A percentile compares a stretch with the other conserved stretches of the same genome.
These are phyloP conservation scores for Neofusicoccum sp. DNA, from an alignment of 2,329 filamentous ascomycete species.

Conservation along the genomic window DNA sequence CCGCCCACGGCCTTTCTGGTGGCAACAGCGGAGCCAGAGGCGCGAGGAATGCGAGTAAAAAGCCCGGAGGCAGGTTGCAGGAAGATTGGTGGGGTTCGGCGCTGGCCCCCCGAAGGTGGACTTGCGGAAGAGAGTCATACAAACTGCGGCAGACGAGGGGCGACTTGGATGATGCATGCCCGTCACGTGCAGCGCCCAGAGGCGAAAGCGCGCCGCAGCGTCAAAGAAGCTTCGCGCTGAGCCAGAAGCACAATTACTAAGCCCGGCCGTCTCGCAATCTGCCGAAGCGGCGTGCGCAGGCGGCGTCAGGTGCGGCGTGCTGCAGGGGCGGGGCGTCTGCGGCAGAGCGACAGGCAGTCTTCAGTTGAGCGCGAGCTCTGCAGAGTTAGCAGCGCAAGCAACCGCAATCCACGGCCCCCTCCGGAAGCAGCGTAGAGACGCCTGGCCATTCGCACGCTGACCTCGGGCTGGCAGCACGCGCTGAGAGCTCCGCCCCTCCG, in stretches of 20 bases:
- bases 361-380: neutral
- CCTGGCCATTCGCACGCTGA: neutral
- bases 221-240: constrained; percentile 1
- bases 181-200: neutral
- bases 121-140: constrained; percentile 19
- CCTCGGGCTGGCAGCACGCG: neutral
- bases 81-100: neutral
- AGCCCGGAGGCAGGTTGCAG: neutral
- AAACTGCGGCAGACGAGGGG: constrained; percentile 3
- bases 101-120: constrained; percentile 21
- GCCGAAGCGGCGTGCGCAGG: neutral
- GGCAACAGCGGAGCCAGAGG: neutral
- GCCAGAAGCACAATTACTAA: neutral
- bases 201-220: neutral
- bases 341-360: neutral
- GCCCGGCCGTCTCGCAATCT: neutral
- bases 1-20: neutral
- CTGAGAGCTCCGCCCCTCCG: neutral
- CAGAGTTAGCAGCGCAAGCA: neutral
- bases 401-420: neutral
- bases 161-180: neutral
- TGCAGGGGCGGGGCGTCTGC: neutral
- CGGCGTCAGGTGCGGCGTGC: neutral
- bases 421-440: neutral
- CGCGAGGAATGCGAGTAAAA: neutral